A percentile compares a stretch with the other conserved stretches of the same genome.
Conservation (phyloP, 2,329 filamentous ascomycete species). For the Moelleriella libera region DNA sequence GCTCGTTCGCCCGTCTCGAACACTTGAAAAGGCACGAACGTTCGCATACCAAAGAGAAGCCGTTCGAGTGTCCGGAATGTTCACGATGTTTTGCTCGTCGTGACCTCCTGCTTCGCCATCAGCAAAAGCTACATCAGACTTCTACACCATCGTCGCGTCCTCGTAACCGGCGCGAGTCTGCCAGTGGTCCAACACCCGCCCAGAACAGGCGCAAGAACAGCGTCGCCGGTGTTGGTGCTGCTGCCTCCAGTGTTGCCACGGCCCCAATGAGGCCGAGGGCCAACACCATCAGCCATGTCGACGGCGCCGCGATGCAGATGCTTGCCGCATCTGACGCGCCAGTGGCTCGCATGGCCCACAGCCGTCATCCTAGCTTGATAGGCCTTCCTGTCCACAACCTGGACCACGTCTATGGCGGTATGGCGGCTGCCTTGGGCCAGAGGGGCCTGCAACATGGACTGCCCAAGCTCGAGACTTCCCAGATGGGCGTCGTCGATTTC, state of each 20-base stretch:
- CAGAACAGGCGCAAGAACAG: conserved; percentile 82
- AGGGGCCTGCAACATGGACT: conserved; percentile 54
- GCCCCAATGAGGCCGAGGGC: conserved; percentile 71
- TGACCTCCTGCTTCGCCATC: conserved; percentile 82
- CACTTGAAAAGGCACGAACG: conserved; percentile 95
- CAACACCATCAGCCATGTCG: conserved; percentile 93
- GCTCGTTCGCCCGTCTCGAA: conserved; percentile 88
- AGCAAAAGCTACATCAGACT: conserved; percentile 96
- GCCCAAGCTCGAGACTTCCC: conserved; percentile 70
- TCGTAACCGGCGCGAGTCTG: conserved; percentile 80
- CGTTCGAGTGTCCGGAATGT: conserved; percentile 93
- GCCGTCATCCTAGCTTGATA: conserved; percentile 61
- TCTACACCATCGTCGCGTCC: conserved; percentile 77
- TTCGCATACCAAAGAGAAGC: conserved; percentile 98
- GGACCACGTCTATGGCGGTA: conserved; percentile 56
- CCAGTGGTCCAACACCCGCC: conserved; percentile 52
- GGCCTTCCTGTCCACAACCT: conserved; percentile 46
- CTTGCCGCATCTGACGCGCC: conserved; percentile 40
- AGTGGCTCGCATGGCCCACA: conserved; percentile 40
- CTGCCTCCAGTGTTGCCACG: conserved; percentile 27
- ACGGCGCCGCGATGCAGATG: conserved; percentile 61
- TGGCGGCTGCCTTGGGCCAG: conserved; percentile 54
- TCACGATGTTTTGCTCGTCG: conserved; percentile 86
- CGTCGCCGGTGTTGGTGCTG: conserved; percentile 44
- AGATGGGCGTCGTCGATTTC: conserved; percentile 50